Evolutionary conservation across 805 yeast genomes (phyloP).

Genomic region (Metschnikowia cerradonensis): DNA sequence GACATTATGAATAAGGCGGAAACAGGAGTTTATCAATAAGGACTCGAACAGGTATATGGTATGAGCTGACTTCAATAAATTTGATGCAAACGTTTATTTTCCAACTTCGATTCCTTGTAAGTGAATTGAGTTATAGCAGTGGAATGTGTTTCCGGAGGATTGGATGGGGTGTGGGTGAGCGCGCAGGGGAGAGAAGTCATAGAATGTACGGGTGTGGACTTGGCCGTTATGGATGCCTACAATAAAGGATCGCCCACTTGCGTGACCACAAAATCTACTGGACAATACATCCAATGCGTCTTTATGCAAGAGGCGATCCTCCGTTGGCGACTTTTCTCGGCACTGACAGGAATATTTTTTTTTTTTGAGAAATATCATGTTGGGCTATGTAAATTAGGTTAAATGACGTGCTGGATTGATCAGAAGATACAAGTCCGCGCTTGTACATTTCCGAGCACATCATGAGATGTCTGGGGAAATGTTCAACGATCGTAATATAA

Average conservation of each 20-base stretch:
- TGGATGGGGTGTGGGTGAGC: constrained; percentile 6
- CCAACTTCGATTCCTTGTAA: neutral
- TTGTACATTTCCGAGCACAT: neutral
- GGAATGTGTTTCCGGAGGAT: neutral
- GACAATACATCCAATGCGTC: neutral
- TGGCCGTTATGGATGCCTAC: neutral
- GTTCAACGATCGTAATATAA: neutral
- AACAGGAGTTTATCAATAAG: neutral
- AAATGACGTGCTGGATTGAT: neutral
- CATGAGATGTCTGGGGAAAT: constrained; percentile 6
- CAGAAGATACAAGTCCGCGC: neutral
- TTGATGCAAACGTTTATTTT: neutral
- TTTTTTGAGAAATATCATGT: neutral
- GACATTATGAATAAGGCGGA: constrained; percentile 6
- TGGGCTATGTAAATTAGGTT: neutral
- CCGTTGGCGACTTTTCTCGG: neutral
- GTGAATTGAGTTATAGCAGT: neutral
- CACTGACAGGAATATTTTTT: neutral
- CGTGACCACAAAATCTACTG: neutral
- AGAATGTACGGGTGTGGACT: constrained; percentile 8
- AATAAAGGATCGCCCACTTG: neutral
- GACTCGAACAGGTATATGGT: neutral
- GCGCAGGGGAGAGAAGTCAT: constrained; percentile 3
- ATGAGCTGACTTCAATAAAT: neutral
- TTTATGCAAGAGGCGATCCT: neutral